A percentile compares a stretch with the other conserved stretches of the same genome.
phyloP scores from a whole-genome alignment of 768 basidiomycete genomes.

The Psilocybe subaeruginosa region DNA sequence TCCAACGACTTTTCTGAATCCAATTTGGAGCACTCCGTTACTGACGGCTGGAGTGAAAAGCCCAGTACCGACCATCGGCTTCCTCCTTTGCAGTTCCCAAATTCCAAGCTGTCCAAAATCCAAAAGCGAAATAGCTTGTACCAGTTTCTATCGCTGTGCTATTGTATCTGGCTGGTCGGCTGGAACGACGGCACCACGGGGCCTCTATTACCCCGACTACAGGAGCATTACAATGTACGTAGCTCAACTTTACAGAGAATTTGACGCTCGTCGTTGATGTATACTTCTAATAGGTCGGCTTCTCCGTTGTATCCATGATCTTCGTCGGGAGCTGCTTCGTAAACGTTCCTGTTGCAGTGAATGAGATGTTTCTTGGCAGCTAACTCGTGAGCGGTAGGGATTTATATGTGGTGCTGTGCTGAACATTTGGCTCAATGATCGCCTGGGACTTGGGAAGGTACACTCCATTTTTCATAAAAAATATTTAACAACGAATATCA shows the following conservation, averaged over 20 bases:
- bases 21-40: no score
- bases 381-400: conserved; percentile 29
- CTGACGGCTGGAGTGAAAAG: no score
- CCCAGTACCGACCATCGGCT: no score
- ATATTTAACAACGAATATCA: no score
- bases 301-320: conserved; percentile 23
- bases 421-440: conserved; percentile 41
- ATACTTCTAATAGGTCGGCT: conserved; percentile 20
- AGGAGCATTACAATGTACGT: conserved; percentile 52
- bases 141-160: conserved; percentile 62
- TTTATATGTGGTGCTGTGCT: conserved; percentile 39
- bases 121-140: conserved; percentile 30
- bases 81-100: no score
- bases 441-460: conserved; percentile 46
- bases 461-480: background rate
- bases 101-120: background rate
- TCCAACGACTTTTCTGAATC: no score
- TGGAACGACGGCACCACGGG: conserved; percentile 83
- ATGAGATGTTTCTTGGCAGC: no score
- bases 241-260: background rate
- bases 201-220: conserved; percentile 75
- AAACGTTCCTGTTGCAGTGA: background rate
- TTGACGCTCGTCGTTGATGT: background rate
- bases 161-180: conserved; percentile 60
- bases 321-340: conserved; percentile 26